Base-by-base conservation (phyloP, 2,329 filamentous ascomycete species). In the Aspergillus fumigatiaffinis region DNA sequence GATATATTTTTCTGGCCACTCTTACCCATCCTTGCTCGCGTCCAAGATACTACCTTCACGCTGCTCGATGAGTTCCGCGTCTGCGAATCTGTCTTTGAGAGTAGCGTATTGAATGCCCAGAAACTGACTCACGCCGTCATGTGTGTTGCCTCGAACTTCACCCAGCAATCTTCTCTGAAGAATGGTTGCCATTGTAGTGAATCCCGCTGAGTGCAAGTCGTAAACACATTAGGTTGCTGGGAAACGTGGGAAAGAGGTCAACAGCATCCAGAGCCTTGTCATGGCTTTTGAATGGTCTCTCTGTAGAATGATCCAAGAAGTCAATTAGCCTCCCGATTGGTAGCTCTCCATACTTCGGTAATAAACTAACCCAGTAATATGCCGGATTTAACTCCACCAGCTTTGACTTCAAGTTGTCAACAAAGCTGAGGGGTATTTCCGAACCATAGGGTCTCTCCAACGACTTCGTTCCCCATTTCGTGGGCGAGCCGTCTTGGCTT, bases 51-150 rank as follows among this genome's bases (percentile, higher is more conserved):
- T 60, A 20, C 60, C 65, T 3, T 62, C 62, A 26, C 65, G 66
- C 2, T 55, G 61, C 26, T 67, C 63, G 28, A 70, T 56, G 17
- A 75, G 55, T 38, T 72, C 65, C 7, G 72, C 67, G 46, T 71
- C 66, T n/a, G 73, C 71, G 6, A 76, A 63, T 38, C 70, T 61
- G 52, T 75, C 59, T 21, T 65, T 62, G 5, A 76, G 52, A 9
- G 66, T 69, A 8, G 73, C 74, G 61, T 76, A 76, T 64, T 75
- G 69, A 38, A 76, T 66, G 1, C 73, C 74, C 2, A 71, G 61
- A 55, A 71, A 77, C 52, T 74, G 69, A 8, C 63, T 63, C 6
- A 72, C 68, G 2, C 65, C 61, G 7, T 71, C 69, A 3, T 54
- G 57, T 7, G 52, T 59, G 44, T 59, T 64, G 21, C 70, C 72